Evolutionary conservation across 441 rosid genomes (phyloP).

Genomic region (Erysimum pusillum): DNA sequence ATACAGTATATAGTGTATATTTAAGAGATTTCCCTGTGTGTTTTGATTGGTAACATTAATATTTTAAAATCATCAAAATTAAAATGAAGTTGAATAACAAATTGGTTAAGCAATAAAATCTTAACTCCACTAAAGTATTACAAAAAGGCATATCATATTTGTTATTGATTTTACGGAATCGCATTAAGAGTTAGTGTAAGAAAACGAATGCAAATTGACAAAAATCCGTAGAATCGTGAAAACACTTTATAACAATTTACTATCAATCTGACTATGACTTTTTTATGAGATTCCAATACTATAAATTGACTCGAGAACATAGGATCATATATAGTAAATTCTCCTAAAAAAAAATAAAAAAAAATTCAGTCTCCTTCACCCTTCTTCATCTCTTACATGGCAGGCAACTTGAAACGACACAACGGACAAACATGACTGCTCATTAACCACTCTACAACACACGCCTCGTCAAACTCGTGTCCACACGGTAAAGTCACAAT

Average conservation of each 20-base stretch:
- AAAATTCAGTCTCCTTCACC: too few relatives aligned
- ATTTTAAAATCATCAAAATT: not conserved
- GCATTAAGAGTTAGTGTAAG: not conserved
- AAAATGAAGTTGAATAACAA: not conserved
- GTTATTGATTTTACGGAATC: not conserved
- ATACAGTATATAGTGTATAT: too few relatives aligned
- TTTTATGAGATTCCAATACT: not conserved
- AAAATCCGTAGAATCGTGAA: not conserved
- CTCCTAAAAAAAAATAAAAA: not conserved
- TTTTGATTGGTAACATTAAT: not conserved
- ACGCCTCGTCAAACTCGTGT: conserved; percentile 30
- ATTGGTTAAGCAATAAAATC: not conserved
- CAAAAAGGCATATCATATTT: not conserved
- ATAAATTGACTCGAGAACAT: not conserved
- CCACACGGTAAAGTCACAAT: conserved; percentile 32
- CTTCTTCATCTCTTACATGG: conserved; percentile 2
- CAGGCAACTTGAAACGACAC: conserved; percentile 31
- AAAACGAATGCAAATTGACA: not conserved
- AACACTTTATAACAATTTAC: not conserved
- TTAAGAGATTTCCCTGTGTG: not conserved
- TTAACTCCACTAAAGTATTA: not conserved
- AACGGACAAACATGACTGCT: conserved; percentile 34
- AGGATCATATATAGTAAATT: not conserved
- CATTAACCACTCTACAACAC: conserved; percentile 18
- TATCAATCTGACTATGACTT: not conserved